phyloP scores from a whole-genome alignment of 1,139 yeast genomes.

The Pneumocystis wakefieldiae region DNA sequence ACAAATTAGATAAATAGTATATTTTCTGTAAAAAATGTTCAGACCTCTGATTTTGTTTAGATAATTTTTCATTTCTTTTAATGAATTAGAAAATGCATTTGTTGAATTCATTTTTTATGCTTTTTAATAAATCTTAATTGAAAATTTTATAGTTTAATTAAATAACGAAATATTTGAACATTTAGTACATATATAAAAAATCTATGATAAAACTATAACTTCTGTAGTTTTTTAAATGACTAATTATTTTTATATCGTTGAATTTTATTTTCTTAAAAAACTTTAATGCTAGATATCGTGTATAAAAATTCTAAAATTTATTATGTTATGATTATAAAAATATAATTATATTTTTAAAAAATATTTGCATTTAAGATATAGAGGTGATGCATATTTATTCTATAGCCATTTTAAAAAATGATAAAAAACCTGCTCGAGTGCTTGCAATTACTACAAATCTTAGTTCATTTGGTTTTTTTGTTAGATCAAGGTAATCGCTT shows the following conservation, averaged over 20 bases:
- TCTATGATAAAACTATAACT: no score
- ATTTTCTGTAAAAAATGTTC: background rate
- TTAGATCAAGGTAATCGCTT: conserved; percentile 36
- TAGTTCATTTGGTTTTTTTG: conserved; percentile 75
- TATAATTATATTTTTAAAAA: no score
- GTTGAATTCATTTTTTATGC: background rate
- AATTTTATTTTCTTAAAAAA: background rate
- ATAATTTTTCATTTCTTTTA: background rate
- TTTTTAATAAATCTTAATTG: background rate
- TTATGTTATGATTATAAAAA: no score
- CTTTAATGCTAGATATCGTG: background rate
- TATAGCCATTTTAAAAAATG: conserved; percentile 66
- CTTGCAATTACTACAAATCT: conserved; percentile 70
- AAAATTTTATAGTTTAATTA: background rate
- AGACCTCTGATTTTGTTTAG: background rate
- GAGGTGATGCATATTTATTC: conserved; percentile 67
- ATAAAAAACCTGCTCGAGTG: conserved; percentile 50
- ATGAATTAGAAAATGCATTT: background rate
- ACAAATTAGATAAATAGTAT: background rate
- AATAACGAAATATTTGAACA: background rate
- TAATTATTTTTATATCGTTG: background rate
- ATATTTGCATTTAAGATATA: background rate
- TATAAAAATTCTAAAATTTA: no score
- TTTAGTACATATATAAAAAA: background rate
- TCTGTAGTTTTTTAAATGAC: background rate